phyloP scores from a whole-genome alignment of 441 rosid species.

The Gossypium schwendimanii region DNA sequence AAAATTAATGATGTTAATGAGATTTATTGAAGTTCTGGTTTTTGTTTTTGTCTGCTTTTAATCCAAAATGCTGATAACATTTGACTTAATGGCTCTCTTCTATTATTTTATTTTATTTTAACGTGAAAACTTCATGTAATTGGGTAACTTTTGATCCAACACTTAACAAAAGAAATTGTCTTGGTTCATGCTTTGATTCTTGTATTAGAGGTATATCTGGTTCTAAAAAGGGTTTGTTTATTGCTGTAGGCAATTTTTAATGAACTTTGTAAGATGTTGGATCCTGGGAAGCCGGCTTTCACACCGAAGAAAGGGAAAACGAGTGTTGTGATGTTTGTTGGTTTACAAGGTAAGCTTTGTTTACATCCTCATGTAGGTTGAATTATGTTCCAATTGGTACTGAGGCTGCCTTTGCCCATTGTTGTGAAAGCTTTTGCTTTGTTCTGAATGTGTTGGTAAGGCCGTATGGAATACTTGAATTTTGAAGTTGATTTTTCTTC shows the following conservation, averaged over 20 bases:
- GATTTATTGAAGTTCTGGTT: background rate
- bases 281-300: constrained; percentile 90
- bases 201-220: background rate
- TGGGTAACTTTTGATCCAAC: background rate
- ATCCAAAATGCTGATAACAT: background rate
- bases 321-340: constrained; percentile 87
- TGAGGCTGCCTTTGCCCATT: background rate
- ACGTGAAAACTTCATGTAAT: background rate
- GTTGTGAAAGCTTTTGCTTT: background rate
- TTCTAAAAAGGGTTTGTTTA: background rate
- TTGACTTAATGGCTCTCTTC: background rate
- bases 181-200: background rate
- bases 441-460: background rate
- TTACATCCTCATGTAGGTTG: background rate
- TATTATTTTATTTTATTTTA: background rate
- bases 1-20: background rate
- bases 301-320: constrained; percentile 76
- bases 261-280: constrained; percentile 85
- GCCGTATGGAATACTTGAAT: background rate
- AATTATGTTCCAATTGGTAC: background rate
- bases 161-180: too few relatives aligned
- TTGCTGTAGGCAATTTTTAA: constrained; percentile 60
- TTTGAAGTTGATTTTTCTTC: background rate
- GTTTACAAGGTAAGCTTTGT: constrained; percentile 68
- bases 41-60: background rate